phyloP scores from a whole-genome alignment of 208 protist genomes.

The Porcisia hertigi region DNA sequence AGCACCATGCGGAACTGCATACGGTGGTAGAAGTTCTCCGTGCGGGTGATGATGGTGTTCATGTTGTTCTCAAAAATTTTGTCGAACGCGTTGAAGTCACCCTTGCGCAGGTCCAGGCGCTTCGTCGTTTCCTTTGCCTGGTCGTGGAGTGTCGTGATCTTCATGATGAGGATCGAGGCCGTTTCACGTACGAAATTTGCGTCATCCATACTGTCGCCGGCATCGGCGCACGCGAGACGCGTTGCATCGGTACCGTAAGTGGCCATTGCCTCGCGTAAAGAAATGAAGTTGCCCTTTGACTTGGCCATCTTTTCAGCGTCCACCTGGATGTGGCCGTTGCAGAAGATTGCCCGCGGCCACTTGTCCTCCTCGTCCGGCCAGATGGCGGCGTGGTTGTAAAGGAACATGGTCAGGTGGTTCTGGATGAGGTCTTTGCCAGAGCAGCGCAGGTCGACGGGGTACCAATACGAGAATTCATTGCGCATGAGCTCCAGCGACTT shows the following conservation, averaged over 20 bases:
- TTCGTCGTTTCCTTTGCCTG: conserved; percentile 82
- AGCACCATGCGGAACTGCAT: conserved; percentile 97
- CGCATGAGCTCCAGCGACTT: conserved; percentile 87
- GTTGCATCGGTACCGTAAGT: conserved; percentile 92
- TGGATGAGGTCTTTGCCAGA: conserved; percentile 99
- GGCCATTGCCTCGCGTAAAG: conserved; percentile 87
- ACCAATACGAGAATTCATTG: conserved; percentile 99
- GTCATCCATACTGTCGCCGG: conserved; percentile 98
- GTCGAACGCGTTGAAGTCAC: conserved; percentile 86
- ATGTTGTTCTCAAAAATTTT: conserved; percentile 95
- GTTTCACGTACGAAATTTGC: conserved; percentile 97
- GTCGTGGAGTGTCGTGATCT: conserved; percentile 96
- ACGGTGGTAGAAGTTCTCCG: conserved; percentile 86
- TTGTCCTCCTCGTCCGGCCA: conserved; percentile 81
- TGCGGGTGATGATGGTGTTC: conserved; percentile 85
- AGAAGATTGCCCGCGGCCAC: conserved; percentile 95
- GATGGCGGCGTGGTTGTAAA: conserved; percentile 99
- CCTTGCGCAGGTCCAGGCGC: conserved; percentile 48
- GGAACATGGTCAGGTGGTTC: conserved; percentile 99
- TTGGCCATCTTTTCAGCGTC: conserved; percentile 99
- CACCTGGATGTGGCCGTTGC: conserved; percentile 99
- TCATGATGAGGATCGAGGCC: conserved; percentile 95
- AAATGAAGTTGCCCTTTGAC: conserved; percentile 99
- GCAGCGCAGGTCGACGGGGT: conserved; percentile 99
- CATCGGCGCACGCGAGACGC: conserved; percentile 97